Evolutionary conservation across 2,329 filamentous ascomycete genomes (phyloP).

Genomic region (Neofusicoccum parvum): DNA sequence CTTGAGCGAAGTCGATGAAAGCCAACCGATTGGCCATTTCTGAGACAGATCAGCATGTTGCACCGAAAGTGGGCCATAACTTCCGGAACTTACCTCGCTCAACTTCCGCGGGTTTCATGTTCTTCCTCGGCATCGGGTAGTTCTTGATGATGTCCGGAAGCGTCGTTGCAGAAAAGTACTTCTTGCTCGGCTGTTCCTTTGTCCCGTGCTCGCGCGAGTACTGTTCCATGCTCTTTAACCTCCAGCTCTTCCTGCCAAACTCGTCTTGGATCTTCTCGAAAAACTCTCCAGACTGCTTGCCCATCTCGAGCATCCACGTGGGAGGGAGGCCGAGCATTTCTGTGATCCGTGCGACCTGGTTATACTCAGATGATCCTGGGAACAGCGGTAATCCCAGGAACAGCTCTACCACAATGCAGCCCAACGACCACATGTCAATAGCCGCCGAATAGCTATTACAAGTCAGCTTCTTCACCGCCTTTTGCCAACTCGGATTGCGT

Average conservation of each 20-base stretch:
- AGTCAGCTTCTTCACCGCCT: conserved; percentile 5
- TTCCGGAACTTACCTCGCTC: conserved; percentile 74
- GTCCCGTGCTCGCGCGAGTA: conserved; percentile 94
- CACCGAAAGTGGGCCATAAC: background rate
- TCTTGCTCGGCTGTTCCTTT: conserved; percentile 99
- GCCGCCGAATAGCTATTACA: conserved; percentile 80
- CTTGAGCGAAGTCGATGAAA: conserved; percentile 97
- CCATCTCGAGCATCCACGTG: conserved; percentile 99
- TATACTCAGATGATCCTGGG: conserved; percentile 97
- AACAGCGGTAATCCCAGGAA: conserved; percentile 94
- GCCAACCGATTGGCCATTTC: conserved; percentile 98
- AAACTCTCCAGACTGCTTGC: conserved; percentile 95
- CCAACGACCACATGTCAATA: conserved; percentile 99
- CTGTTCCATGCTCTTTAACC: conserved; percentile 96
- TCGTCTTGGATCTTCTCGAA: conserved; percentile 94
- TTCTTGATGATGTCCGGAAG: conserved; percentile 96
- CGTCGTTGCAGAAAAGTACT: conserved; percentile 95
- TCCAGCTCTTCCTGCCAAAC: conserved; percentile 86
- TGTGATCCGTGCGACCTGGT: conserved; percentile 93
- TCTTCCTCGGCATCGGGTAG: conserved; percentile 97
- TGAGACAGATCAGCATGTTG: conserved; percentile 44
- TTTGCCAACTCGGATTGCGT: background rate
- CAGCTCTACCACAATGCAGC: conserved; percentile 96
- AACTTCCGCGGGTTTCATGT: conserved; percentile 97
- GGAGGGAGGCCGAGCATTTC: conserved; percentile 97